Percentiles rank a stretch among this genome's conserved stretches.
These are phyloP conservation scores for Daldinia vernicosa DNA, from an alignment of 495 filamentous ascomycete species.

Conservation along the genomic window DNA sequence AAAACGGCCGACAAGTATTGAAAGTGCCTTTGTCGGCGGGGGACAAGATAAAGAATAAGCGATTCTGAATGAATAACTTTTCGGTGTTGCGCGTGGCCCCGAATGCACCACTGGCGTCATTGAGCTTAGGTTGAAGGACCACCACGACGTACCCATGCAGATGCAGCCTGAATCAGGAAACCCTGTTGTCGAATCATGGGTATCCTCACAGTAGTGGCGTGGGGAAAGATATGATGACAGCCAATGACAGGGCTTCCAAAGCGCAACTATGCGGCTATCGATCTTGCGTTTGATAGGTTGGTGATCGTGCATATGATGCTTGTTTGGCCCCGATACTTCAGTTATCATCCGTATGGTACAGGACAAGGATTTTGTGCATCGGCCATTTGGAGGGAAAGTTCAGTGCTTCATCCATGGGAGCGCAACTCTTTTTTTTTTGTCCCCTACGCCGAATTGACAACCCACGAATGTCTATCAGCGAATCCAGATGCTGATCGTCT, in stretches of 20 bases:
- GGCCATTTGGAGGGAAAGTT: constrained; percentile 10
- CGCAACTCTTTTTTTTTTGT: constrained; percentile 7
- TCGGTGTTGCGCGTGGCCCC: constrained; percentile 23
- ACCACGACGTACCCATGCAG: constrained; percentile 42
- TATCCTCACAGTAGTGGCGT: constrained; percentile 28
- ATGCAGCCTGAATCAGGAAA: constrained; percentile 36
- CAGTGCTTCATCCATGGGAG: constrained; percentile 6
- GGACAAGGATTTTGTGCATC: constrained; percentile 28
- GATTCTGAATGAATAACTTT: constrained; percentile 12
- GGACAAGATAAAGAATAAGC: constrained; percentile 19
- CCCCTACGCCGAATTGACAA: constrained; percentile 13
- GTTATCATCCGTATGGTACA: constrained; percentile 30
- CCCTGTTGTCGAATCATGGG: constrained; percentile 30
- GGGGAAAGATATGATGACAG: constrained; percentile 40
- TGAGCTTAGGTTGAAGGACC: constrained; percentile 22
- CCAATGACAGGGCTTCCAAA: constrained; percentile 42
- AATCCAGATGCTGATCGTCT: constrained; percentile 22
- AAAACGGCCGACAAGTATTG: constrained; percentile 2
- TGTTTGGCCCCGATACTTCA: constrained; percentile 31
- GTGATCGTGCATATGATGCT: constrained; percentile 44
- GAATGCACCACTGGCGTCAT: constrained; percentile 41
- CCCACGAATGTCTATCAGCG: constrained; percentile 14
- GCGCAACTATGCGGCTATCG: constrained; percentile 45
- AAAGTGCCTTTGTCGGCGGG: constrained; percentile 15
- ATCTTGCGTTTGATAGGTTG: constrained; percentile 44